phyloP scores from a whole-genome alignment of 208 protist species.

The Wallacemonas sp. region DNA sequence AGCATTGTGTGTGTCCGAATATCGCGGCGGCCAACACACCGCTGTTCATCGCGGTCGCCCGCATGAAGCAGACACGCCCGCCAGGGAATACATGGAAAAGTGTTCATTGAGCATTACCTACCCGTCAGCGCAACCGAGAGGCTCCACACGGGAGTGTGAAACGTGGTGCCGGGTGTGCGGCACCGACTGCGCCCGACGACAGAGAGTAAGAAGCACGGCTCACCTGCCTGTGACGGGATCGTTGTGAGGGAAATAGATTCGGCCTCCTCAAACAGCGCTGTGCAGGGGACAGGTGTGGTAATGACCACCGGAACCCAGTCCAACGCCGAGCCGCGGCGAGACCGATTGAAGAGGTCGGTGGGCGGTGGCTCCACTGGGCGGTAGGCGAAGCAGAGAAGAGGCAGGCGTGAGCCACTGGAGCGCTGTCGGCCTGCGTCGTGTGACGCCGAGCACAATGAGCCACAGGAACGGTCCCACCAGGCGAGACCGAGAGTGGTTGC shows the following conservation, averaged over 20 bases:
- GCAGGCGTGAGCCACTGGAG: not conserved
- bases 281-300: not conserved
- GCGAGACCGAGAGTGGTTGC: not conserved
- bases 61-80: too few relatives aligned
- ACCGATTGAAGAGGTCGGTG: not conserved
- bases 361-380: not conserved
- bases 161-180: not conserved
- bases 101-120: too few relatives aligned
- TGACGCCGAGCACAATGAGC: not conserved
- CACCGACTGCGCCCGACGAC: not conserved
- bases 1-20: too few relatives aligned
- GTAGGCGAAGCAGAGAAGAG: constrained; percentile 3
- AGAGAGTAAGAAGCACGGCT: not conserved
- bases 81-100: too few relatives aligned
- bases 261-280: not conserved
- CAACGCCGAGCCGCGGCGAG: not conserved
- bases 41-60: too few relatives aligned
- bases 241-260: not conserved
- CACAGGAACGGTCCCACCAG: constrained; percentile 7
- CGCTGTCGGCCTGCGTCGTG: not conserved
- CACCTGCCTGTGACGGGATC: not conserved
- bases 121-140: not conserved
- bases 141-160: constrained; percentile 1
- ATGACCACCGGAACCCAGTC: constrained; percentile 3
- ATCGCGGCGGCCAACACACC: too few relatives aligned